Evolutionary conservation across 1,284 basidiomycete genomes (phyloP).

Genomic region (Vanrija sp.): DNA sequence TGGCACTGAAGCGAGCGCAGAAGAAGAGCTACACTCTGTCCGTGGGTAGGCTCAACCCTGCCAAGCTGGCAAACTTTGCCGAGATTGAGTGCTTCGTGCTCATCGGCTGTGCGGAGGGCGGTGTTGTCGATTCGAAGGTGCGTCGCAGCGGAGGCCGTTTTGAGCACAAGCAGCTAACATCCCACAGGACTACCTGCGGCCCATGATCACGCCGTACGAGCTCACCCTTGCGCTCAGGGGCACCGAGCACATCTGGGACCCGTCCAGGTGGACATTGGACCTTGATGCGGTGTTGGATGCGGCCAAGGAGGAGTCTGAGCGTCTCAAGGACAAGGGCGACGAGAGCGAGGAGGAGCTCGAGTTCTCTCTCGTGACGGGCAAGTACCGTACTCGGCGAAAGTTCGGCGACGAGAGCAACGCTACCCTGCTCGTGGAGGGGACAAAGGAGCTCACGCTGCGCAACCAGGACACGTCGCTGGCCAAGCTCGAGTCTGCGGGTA

Average conservation of each 20-base stretch:
- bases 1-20: constrained; percentile 59
- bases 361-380: constrained; percentile 84
- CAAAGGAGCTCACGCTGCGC: constrained; percentile 55
- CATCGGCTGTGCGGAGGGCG: constrained; percentile 92
- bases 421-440: constrained; percentile 8
- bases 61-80: constrained; percentile 93
- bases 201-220: constrained; percentile 94
- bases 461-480: constrained; percentile 58
- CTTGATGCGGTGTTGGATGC: constrained; percentile 30
- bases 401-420: constrained; percentile 12
- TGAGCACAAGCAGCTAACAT: not conserved
- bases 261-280: constrained; percentile 59
- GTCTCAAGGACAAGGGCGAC: constrained; percentile 20
- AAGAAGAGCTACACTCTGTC: constrained; percentile 94
- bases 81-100: constrained; percentile 96
- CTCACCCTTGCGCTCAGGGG: constrained; percentile 74
- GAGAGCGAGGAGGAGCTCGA: constrained; percentile 59
- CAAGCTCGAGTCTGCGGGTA: constrained; percentile 67
- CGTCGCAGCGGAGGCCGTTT: constrained; percentile 3
- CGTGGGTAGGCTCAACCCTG: constrained; percentile 91
- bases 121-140: constrained; percentile 77
- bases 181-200: constrained; percentile 74
- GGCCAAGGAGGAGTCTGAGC: constrained; percentile 19
- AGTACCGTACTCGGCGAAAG: constrained; percentile 62
- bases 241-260: constrained; percentile 66